Conservation (phyloP, 2,329 filamentous ascomycete genomes). For the Cercospora sp. region DNA sequence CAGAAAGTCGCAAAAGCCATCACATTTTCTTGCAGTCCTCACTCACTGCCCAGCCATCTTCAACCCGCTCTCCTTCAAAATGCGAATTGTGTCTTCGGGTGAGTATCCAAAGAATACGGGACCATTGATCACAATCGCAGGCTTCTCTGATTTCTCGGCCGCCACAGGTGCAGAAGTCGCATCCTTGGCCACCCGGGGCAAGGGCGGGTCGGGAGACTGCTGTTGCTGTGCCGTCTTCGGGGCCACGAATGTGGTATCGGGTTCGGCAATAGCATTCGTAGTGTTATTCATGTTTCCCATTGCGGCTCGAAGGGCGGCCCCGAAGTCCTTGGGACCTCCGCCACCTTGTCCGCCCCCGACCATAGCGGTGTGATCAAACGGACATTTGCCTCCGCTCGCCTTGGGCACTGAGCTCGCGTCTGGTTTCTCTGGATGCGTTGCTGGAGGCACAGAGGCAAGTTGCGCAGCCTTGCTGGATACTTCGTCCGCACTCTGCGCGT, state of each 20-base stretch:
- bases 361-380: conserved; percentile 24
- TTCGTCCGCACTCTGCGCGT: conserved; percentile 40
- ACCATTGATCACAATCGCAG: conserved; percentile 84
- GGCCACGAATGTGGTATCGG: not conserved
- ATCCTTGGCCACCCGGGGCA: not conserved
- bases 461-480: conserved; percentile 42
- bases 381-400: conserved; percentile 25
- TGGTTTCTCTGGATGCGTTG: conserved; percentile 8
- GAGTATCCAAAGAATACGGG: conserved; percentile 93
- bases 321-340: not conserved
- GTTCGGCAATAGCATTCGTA: conserved; percentile 5
- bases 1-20: not conserved
- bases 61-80: conserved; percentile 58
- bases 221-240: not conserved
- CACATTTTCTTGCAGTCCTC: not conserved
- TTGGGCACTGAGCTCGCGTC: conserved; percentile 2
- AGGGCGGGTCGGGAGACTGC: not conserved
- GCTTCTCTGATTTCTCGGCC: conserved; percentile 29
- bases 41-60: conserved; percentile 10
- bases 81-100: conserved; percentile 74
- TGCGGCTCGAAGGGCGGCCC: not conserved
- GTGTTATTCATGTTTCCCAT: not conserved
- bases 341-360: not conserved
- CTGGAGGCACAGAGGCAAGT: conserved; percentile 51
- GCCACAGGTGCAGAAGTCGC: not conserved